Percentiles rank a stretch among this genome's conserved stretches.
phyloP scores from a whole-genome alignment of 2,329 filamentous ascomycete species.

The Pyrenochaeta sp. region DNA sequence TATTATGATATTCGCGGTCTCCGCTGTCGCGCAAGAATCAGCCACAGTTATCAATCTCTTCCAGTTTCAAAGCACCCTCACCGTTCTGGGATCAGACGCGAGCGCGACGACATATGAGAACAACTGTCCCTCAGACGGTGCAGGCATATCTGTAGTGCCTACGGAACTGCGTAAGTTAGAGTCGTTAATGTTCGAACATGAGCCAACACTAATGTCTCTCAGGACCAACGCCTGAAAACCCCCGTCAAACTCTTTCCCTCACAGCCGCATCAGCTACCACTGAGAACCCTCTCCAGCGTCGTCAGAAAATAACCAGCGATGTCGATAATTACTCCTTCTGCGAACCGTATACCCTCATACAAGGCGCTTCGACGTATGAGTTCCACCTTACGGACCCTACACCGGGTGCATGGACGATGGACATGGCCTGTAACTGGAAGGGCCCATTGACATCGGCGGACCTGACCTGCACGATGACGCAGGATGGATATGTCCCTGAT shows the following conservation, averaged over 20 bases:
- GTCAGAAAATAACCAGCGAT: conserved; percentile 11
- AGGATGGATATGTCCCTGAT: conserved; percentile 17
- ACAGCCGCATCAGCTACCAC: conserved; percentile 20
- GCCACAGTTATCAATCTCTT: conserved; percentile 27
- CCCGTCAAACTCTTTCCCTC: too few species aligned
- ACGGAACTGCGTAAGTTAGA: conserved; percentile 3
- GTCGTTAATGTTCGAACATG: not conserved
- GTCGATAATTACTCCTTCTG: conserved; percentile 19
- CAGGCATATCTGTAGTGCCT: conserved; percentile 20
- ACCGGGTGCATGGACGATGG: conserved; percentile 26
- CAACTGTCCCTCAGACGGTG: conserved; percentile 18
- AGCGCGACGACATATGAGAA: conserved; percentile 34
- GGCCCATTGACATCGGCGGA: conserved; percentile 30
- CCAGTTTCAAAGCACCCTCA: conserved; percentile 22
- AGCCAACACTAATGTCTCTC: not conserved
- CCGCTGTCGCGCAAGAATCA: conserved; percentile 27
- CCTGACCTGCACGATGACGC: conserved; percentile 29
- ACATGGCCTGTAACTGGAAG: conserved; percentile 33
- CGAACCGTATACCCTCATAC: conserved; percentile 34
- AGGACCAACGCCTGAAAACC: not conserved
- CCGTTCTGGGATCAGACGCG: conserved; percentile 27
- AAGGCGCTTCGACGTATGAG: conserved; percentile 29
- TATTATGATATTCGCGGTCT: conserved; percentile 24
- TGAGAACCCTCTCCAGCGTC: conserved; percentile 25
- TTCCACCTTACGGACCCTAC: conserved; percentile 31